A percentile compares a stretch with the other conserved stretches of the same genome.
Evolutionary conservation across 106 monocot species (phyloP).

Genomic region (Amphibolis antarctica): DNA sequence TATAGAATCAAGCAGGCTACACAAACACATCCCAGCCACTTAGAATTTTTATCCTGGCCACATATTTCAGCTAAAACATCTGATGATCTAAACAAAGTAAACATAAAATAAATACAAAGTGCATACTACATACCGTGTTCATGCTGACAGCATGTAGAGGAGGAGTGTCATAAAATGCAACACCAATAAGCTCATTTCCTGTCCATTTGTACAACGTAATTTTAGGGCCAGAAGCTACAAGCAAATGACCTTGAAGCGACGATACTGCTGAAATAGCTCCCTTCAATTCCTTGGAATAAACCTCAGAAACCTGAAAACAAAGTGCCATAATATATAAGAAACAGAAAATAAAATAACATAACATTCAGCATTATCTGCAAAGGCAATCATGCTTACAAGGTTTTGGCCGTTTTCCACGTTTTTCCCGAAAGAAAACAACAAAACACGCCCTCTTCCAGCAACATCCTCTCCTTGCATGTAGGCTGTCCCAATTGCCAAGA

Average conservation of each 20-base stretch:
- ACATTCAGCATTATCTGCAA: too few species aligned
- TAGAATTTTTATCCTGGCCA: neutral
- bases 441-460: slow-evolving; percentile 74
- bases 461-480: slow-evolving; percentile 96
- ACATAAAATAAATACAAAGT: neutral
- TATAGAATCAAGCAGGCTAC: neutral
- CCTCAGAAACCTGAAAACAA: slow-evolving; percentile 52
- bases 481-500: slow-evolving; percentile 90
- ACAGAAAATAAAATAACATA: neutral
- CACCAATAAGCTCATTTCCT: slow-evolving; percentile 84
- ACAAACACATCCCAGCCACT: neutral
- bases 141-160: slow-evolving; percentile 95
- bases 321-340: slow-evolving; percentile 4
- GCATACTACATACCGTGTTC: slow-evolving; percentile 61
- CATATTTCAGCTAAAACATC: neutral
- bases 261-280: slow-evolving; percentile 94
- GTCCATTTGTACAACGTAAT: slow-evolving; percentile 90
- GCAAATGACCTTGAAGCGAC: slow-evolving; percentile 91
- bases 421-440: slow-evolving; percentile 65
- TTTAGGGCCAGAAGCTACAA: slow-evolving; percentile 93
- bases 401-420: slow-evolving; percentile 50
- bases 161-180: slow-evolving; percentile 96
- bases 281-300: slow-evolving; percentile 92
- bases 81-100: neutral
- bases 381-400: slow-evolving; percentile 32